Percentiles rank a stretch among this genome's conserved stretches.
Evolutionary conservation across 1,284 basidiomycete genomes (phyloP).

Genomic region (Moniliella sp.): DNA sequence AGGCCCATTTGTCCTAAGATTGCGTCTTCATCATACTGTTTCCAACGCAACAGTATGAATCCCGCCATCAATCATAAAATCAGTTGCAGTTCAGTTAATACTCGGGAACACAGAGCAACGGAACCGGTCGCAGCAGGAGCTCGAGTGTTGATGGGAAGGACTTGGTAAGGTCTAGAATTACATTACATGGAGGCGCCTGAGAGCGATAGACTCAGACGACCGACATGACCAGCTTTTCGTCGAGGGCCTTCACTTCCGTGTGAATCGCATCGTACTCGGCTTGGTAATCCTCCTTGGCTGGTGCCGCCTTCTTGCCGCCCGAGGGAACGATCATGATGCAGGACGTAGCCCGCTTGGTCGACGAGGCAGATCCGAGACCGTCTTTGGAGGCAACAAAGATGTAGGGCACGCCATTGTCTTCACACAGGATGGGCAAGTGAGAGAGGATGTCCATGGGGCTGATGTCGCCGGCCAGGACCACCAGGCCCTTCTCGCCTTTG

Average conservation of each 20-base stretch:
- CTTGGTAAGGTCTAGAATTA: too few species aligned
- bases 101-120: too few species aligned
- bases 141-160: too few species aligned
- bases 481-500: slow-evolving; percentile 39
- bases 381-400: slow-evolving; percentile 45
- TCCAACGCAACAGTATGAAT: too few species aligned
- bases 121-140: too few species aligned
- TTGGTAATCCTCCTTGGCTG: slow-evolving; percentile 50
- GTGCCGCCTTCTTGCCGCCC: slow-evolving; percentile 44
- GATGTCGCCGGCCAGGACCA: slow-evolving; percentile 86
- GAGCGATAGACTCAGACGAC: too few species aligned
- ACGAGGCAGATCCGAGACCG: slow-evolving; percentile 65
- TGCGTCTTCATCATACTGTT: too few species aligned
- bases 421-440: slow-evolving; percentile 77
- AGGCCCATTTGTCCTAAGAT: too few species aligned
- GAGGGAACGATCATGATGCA: slow-evolving; percentile 60
- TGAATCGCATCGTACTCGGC: slow-evolving; percentile 62
- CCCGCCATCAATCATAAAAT: too few species aligned
- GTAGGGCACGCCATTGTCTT: slow-evolving; percentile 84
- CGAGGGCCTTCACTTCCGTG: slow-evolving; percentile 59
- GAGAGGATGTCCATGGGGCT: slow-evolving; percentile 94
- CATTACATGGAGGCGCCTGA: too few species aligned
- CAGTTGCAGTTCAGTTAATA: too few species aligned
- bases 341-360: slow-evolving; percentile 90
- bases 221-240: background rate